phyloP scores from a whole-genome alignment of 2,329 filamentous ascomycete genomes.

The Albifimbria verrucaria region DNA sequence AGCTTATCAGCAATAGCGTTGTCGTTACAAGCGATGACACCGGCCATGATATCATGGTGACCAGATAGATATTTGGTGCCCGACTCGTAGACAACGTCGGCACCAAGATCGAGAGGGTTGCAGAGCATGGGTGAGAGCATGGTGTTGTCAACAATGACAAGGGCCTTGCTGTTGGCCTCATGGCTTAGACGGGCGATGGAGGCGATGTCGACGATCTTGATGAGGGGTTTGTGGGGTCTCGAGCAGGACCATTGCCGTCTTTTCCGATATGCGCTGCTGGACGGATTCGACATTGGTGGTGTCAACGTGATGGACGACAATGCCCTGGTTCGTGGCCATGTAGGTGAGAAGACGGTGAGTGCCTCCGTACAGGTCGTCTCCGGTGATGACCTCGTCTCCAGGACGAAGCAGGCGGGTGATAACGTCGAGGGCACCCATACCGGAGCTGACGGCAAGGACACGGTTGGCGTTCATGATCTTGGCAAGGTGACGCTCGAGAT shows the following conservation, averaged over 20 bases:
- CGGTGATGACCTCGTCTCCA: constrained; percentile 95
- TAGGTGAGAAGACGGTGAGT: constrained; percentile 93
- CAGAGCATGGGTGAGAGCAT: constrained; percentile 96
- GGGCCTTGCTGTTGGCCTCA: constrained; percentile 69
- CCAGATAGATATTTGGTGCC: constrained; percentile 97
- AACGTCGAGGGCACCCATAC: constrained; percentile 96
- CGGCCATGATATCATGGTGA: constrained; percentile 98
- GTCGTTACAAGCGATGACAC: constrained; percentile 90
- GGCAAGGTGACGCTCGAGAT: constrained; percentile 92
- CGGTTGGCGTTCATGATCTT: constrained; percentile 98
- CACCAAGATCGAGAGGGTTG: constrained; percentile 90
- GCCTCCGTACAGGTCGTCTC: constrained; percentile 94
- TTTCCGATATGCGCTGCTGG: constrained; percentile 63
- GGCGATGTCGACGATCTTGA: constrained; percentile 94
- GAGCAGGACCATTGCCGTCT: constrained; percentile 92
- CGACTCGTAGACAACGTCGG: constrained; percentile 95
- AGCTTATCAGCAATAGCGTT: constrained; percentile 77
- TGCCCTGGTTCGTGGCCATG: constrained; percentile 82
- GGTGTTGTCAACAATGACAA: constrained; percentile 96
- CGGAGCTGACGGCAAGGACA: constrained; percentile 88
- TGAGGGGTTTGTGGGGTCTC: constrained; percentile 99
- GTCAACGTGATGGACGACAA: constrained; percentile 93
- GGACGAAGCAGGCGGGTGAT: constrained; percentile 87
- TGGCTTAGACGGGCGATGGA: constrained; percentile 75
- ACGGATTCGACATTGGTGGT: constrained; percentile 78